Base-by-base conservation (phyloP, 768 basidiomycete genomes). In the Gelatoporia subvermispora region DNA sequence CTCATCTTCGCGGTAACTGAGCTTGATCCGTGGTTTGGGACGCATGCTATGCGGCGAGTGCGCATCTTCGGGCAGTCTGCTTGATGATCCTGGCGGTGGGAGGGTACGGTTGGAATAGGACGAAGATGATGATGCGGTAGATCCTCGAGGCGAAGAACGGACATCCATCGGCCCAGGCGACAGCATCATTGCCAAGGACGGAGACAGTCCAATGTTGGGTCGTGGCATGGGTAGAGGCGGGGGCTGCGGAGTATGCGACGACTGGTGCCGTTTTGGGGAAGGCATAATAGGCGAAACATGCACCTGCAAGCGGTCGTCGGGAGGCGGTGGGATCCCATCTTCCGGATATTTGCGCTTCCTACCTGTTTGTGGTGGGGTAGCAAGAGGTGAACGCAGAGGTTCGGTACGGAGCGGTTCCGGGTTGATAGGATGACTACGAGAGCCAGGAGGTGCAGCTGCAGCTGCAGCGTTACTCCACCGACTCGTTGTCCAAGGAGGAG, bases 101-200 rank as follows among this genome's bases (percentile, higher is more conserved):
- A 31, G 28, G 28, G 28, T 31, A 13, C 28, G 28, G 13, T 13
- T 31, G 7, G 28, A 31, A 13, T 31, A 31, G 7, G 28, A 31
- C 28, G 28, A 31, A 31, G 28, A 31, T 13, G 28, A 31, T 5
- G 28, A 31, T 31, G 28, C 5, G 13, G 28, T 31, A 13, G 28
- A 31, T 31, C 7, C 28, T 13, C 45, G 60, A 4, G 63, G 59
- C n/a, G 63, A 57, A 20, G 56, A 51, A 4, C 59, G 56, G 35
- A 52, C 36, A 18, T 63, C 60, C 7, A 40, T 37, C 24, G 58
- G 50, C 23, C 52, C 54, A 17, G 81, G 81, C n/a, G 81, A 81
- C 38, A 82, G 73, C 57, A 83, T 77, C 72, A 81, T 76, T 16
- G 81, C 81, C 35, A 83, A 60, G 16, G 81, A 83, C 7, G 82